Conservation (phyloP, 225 moss, liverwort and hornwort species). For the Marchantia paleacea region DNA sequence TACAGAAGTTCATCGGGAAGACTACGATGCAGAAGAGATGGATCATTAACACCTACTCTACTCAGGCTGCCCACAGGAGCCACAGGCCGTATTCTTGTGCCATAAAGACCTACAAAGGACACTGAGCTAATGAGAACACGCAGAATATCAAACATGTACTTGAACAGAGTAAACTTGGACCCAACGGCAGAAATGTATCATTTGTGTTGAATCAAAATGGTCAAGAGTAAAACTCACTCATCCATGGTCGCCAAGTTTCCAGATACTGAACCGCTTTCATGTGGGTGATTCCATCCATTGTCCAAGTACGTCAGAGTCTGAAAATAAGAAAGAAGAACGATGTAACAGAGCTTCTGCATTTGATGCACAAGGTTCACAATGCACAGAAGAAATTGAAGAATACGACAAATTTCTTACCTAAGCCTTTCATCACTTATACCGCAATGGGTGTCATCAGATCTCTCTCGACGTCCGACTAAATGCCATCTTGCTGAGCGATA, state of each 20-base stretch:
- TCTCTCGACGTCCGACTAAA: slow-evolving; percentile 14
- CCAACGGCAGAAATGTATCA: not conserved
- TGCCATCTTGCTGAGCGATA: not conserved
- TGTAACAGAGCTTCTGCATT: not conserved
- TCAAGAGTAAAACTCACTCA: slow-evolving; percentile 54
- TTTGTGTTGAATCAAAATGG: not conserved
- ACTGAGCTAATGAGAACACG: not conserved
- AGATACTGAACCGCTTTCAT: slow-evolving; percentile 57
- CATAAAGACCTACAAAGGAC: slow-evolving; percentile 71
- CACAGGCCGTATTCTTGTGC: slow-evolving; percentile 87
- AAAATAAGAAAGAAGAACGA: not conserved
- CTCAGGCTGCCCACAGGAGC: slow-evolving; percentile 86
- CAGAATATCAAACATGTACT: not conserved
- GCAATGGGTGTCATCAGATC: not conserved
- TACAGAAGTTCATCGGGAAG: slow-evolving; percentile 98
- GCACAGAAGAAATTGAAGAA: not conserved
- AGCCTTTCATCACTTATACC: slow-evolving; percentile 7
- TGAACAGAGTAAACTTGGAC: not conserved
- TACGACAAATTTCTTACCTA: slow-evolving; percentile 7
- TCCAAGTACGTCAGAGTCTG: not conserved
- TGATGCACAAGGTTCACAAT: not conserved
- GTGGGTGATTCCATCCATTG: slow-evolving; percentile 26
- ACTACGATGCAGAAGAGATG: slow-evolving; percentile 63
- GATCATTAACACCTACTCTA: slow-evolving; percentile 60
- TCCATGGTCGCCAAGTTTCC: slow-evolving; percentile 85